Percentiles rank a stretch among this genome's conserved stretches.
Conservation (phyloP, 305 asterid genomes). For the Fraxinus latifolia region DNA sequence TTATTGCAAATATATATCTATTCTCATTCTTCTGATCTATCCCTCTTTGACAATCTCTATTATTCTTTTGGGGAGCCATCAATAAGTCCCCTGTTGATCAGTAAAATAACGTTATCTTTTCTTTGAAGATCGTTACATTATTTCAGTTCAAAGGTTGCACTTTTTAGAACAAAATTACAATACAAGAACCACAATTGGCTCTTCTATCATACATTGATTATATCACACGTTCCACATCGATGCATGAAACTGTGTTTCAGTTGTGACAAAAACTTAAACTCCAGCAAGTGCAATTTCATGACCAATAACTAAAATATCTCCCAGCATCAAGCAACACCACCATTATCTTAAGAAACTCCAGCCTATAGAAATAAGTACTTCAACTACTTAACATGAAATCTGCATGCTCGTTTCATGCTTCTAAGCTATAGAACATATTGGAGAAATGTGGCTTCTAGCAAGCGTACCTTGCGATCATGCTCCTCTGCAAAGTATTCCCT, state of each 20-base stretch:
- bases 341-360: not conserved
- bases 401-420: not conserved
- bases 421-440: not conserved
- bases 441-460: not conserved
- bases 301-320: not conserved
- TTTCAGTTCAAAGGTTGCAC: not conserved
- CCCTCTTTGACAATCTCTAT: not conserved
- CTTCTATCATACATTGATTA: not conserved
- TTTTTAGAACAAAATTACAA: not conserved
- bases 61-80: not conserved
- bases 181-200: not conserved
- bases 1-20: not conserved
- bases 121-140: not conserved
- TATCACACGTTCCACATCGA: not conserved
- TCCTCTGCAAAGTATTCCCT: conserved; percentile 94
- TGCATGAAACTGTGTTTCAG: not conserved
- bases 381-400: not conserved
- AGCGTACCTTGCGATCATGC: conserved; percentile 81
- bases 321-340: not conserved
- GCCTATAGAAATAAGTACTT: not conserved
- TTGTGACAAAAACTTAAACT: not conserved
- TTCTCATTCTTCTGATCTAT: not conserved
- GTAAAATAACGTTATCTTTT: not conserved
- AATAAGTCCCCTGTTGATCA: not conserved
- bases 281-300: not conserved